A percentile compares a stretch with the other conserved stretches of the same genome.
These are phyloP conservation scores for Centrapalus pauciflorus DNA, from an alignment of 129 eudicot species.

Conservation along the genomic window DNA sequence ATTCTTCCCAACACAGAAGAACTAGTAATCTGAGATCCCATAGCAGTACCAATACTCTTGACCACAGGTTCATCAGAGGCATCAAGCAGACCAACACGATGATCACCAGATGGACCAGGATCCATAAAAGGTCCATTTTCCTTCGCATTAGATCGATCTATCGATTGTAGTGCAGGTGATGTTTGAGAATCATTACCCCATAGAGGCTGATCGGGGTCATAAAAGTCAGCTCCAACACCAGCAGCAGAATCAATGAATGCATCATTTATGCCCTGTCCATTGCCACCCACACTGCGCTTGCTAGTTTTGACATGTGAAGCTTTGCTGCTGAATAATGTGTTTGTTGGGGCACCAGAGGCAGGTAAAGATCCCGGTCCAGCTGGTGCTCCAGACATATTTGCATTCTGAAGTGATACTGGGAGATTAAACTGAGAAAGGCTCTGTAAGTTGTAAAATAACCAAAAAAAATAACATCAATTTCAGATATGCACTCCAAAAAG, in stretches of 20 bases:
- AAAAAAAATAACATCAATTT: conserved; percentile 21
- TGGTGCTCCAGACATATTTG: conserved; percentile 60
- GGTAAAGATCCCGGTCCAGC: conserved; percentile 52
- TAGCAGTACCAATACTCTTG: conserved; percentile 32
- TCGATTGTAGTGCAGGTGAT: conserved; percentile 37
- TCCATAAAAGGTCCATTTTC: conserved; percentile 39
- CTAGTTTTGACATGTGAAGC: conserved; percentile 28
- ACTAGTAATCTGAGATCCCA: conserved; percentile 41
- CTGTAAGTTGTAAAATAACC: conserved; percentile 46
- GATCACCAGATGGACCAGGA: conserved; percentile 40
- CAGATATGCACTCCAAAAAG: conserved; percentile 14
- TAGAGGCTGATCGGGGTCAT: conserved; percentile 95
- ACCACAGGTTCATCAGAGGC: conserved; percentile 40
- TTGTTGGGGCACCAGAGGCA: conserved; percentile 46
- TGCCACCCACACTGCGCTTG: conserved; percentile 34
- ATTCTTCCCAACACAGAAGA: conserved; percentile 57
- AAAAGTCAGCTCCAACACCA: conserved; percentile 60
- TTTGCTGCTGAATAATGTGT: conserved; percentile 41
- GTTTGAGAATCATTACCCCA: conserved; percentile 72
- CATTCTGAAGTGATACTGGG: conserved; percentile 80
- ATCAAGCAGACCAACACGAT: conserved; percentile 23
- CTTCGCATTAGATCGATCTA: conserved; percentile 36
- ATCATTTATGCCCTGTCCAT: conserved; percentile 35
- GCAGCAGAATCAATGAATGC: conserved; percentile 32
- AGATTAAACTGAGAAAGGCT: conserved; percentile 96